A percentile compares a stretch with the other conserved stretches of the same genome.
These are phyloP conservation scores for Setaria viridis DNA, from an alignment of 202 grass and related monocot species.

Conservation along the genomic window DNA sequence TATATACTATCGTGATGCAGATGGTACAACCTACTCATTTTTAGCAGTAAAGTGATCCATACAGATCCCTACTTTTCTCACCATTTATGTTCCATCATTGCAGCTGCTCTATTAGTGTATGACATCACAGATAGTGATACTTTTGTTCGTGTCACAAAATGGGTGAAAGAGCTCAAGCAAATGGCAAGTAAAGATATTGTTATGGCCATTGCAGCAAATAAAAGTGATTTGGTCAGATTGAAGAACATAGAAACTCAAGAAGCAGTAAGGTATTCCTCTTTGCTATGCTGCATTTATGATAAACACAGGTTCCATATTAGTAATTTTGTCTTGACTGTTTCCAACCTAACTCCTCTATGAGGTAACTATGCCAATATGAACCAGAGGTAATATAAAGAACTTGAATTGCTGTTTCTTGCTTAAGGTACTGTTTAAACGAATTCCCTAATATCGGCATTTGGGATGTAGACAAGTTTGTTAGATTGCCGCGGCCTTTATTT, in stretches of 20 bases:
- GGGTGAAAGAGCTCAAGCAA: slow-evolving; percentile 89
- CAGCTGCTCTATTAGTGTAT: slow-evolving; percentile 87
- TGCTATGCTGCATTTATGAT: neutral
- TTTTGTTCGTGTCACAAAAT: slow-evolving; percentile 83
- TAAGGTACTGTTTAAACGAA: neutral
- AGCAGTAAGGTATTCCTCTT: slow-evolving; percentile 62
- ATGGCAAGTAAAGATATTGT: slow-evolving; percentile 83
- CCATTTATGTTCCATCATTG: slow-evolving; percentile 17
- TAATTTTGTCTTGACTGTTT: neutral
- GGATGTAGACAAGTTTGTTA: neutral
- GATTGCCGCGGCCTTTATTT: neutral
- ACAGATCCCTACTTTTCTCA: neutral
- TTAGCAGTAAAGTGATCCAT: neutral
- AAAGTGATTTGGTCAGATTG: slow-evolving; percentile 83
- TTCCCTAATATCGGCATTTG: neutral
- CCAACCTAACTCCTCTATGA: neutral
- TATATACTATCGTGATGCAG: slow-evolving; percentile 88
- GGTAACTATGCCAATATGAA: neutral
- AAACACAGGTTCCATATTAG: neutral
- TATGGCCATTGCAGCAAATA: slow-evolving; percentile 79
- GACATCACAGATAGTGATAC: slow-evolving; percentile 74
- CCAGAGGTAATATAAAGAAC: neutral
- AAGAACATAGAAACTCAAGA: slow-evolving; percentile 73
- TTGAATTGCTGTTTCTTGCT: neutral
- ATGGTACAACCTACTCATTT: slow-evolving; percentile 48